Evolutionary conservation across 495 filamentous ascomycete genomes (phyloP).

Genomic region (Hyaloscypha hepaticicola): DNA sequence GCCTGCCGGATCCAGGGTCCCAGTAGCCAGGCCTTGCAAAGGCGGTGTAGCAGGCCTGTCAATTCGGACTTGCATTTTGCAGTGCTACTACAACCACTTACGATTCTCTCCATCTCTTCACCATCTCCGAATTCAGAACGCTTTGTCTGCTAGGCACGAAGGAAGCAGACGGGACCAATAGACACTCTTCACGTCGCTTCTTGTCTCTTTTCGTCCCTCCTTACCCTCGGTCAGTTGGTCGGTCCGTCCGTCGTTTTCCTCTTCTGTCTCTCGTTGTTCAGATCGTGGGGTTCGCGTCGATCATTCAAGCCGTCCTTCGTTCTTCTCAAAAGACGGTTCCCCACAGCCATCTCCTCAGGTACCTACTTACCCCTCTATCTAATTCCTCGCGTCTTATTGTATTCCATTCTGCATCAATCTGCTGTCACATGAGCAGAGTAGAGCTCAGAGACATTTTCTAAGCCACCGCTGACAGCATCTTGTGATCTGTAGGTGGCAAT

Average conservation of each 20-base stretch:
- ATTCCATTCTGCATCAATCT: background rate
- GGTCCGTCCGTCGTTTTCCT: too few species aligned
- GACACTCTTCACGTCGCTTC: background rate
- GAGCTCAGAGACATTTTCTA: slow-evolving; percentile 11
- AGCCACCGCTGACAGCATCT: slow-evolving; percentile 22
- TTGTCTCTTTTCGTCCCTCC: background rate
- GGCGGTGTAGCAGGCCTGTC: background rate
- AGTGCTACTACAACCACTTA: background rate
- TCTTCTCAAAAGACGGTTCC: background rate
- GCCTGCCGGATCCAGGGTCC: too few species aligned
- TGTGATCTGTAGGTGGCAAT: slow-evolving; percentile 30
- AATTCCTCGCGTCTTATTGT: background rate
- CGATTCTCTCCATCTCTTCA: background rate
- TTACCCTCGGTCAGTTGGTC: background rate
- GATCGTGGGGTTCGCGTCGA: slow-evolving; percentile 3
- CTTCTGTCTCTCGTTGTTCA: background rate
- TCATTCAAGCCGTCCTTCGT: background rate
- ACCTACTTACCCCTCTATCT: background rate
- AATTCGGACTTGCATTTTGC: background rate
- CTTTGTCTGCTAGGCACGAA: too few species aligned
- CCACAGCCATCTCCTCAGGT: slow-evolving; percentile 2
- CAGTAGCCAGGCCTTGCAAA: background rate
- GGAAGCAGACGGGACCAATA: too few species aligned
- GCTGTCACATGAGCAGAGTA: slow-evolving; percentile 23
- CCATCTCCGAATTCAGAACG: too few species aligned